phyloP scores from a whole-genome alignment of 2,329 filamentous ascomycete species.

The Dothideomycetes sp. region DNA sequence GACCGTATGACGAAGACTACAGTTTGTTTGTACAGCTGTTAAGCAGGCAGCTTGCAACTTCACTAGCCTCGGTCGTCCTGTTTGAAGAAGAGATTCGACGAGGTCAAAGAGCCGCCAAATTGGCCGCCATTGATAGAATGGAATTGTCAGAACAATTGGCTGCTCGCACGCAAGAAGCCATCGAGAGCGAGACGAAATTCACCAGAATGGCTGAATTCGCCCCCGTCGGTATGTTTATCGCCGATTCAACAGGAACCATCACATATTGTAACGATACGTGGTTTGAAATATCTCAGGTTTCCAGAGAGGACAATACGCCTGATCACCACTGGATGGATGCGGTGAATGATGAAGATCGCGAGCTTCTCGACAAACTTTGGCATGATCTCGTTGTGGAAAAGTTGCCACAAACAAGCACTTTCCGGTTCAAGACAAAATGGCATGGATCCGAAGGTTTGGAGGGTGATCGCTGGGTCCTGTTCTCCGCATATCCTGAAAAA shows the following conservation, averaged over 20 bases:
- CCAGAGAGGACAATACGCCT: constrained; percentile 14
- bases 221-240: constrained; percentile 77
- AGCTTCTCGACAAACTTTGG: constrained; percentile 53
- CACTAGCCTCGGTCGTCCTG: constrained; percentile 69
- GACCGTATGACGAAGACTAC: constrained; percentile 74
- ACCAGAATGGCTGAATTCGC: constrained; percentile 78
- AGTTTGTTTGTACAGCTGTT: constrained; percentile 66
- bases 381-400: constrained; percentile 52
- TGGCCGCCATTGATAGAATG: constrained; percentile 67
- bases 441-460: constrained; percentile 44
- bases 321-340: constrained; percentile 58
- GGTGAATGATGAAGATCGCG: constrained; percentile 57
- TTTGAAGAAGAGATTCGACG: constrained; percentile 76
- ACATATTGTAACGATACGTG: constrained; percentile 76
- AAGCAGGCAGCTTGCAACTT: constrained; percentile 67
- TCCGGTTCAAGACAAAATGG: constrained; percentile 63
- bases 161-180: constrained; percentile 48
- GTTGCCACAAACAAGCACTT: constrained; percentile 59
- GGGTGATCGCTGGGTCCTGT: constrained; percentile 65
- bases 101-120: constrained; percentile 61
- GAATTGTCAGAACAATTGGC: constrained; percentile 68
- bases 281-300: constrained; percentile 52
- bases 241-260: constrained; percentile 60
- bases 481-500: constrained; percentile 67
- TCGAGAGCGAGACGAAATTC: constrained; percentile 64